A percentile compares a stretch with the other conserved stretches of the same genome.
These are phyloP conservation scores for Aureobasidium sp. DNA, from an alignment of 2,329 filamentous ascomycete genomes.

Conservation along the genomic window DNA sequence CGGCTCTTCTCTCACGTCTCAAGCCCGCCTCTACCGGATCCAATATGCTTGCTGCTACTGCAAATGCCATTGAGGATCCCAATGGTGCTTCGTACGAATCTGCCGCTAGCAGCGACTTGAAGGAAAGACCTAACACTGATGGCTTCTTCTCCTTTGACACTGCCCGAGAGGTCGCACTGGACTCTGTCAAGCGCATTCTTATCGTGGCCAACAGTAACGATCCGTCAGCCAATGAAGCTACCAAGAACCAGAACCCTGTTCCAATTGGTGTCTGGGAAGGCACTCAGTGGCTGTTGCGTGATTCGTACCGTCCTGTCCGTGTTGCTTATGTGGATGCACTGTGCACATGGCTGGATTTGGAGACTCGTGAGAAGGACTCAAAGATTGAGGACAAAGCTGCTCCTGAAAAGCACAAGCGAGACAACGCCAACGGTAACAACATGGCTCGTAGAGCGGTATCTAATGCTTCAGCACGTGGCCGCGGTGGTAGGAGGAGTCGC, in stretches of 20 bases:
- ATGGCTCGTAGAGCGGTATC: conserved; percentile 72
- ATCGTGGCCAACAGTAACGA: conserved; percentile 72
- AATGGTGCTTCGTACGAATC: conserved; percentile 53
- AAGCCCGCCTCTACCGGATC: conserved; percentile 61
- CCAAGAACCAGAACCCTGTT: conserved; percentile 67
- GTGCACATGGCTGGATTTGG: conserved; percentile 74
- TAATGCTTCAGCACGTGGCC: conserved; percentile 69
- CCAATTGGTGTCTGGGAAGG: conserved; percentile 92
- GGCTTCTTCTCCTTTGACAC: conserved; percentile 70
- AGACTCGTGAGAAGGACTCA: conserved; percentile 34
- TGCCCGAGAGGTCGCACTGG: conserved; percentile 71
- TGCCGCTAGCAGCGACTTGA: conserved; percentile 52
- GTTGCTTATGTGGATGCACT: conserved; percentile 89
- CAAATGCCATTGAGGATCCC: conserved; percentile 58
- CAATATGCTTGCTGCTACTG: conserved; percentile 26
- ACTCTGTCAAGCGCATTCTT: conserved; percentile 84
- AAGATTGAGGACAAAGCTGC: conserved; percentile 19
- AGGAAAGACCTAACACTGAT: conserved; percentile 60
- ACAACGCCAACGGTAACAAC: conserved; percentile 33
- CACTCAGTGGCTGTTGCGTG: conserved; percentile 93
- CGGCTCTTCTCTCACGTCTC: conserved; percentile 79
- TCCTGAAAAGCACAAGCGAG: conserved; percentile 46
- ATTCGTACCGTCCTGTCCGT: conserved; percentile 80
- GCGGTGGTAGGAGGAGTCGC: conserved; percentile 56
- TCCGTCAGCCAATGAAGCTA: conserved; percentile 58